phyloP scores from a whole-genome alignment of 163 green algal species.

The Chlamydomonas reinhardtii region DNA sequence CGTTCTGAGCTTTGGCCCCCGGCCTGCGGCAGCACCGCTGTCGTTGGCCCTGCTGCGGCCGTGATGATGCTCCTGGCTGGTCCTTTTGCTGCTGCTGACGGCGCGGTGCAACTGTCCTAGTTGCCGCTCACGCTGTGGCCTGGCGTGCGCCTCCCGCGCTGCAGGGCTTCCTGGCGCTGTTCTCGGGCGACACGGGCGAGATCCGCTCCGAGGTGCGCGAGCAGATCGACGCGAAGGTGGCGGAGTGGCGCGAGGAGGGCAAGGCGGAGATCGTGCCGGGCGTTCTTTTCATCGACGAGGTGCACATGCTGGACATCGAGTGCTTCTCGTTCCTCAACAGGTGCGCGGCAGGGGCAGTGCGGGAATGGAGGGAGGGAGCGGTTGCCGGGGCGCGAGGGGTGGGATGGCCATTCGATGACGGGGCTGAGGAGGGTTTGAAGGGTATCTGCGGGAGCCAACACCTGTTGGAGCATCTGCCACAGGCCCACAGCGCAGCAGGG shows the following conservation, averaged over 20 bases:
- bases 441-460: too few relatives aligned
- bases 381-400: too few relatives aligned
- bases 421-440: too few relatives aligned
- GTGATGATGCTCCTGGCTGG: too few relatives aligned
- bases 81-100: neutral
- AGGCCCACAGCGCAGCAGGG: too few relatives aligned
- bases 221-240: constrained; percentile 96
- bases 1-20: too few relatives aligned
- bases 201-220: constrained; percentile 98
- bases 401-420: too few relatives aligned
- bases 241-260: constrained; percentile 98
- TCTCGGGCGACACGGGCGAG: constrained; percentile 98
- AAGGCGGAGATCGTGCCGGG: constrained; percentile 99
- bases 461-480: too few relatives aligned
- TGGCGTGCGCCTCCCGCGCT: neutral
- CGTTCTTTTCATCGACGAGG: constrained; percentile 99
- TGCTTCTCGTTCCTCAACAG: constrained; percentile 99
- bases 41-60: too few relatives aligned
- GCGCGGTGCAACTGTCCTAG: neutral
- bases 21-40: too few relatives aligned
- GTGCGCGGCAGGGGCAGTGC: neutral
- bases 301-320: constrained; percentile 99
- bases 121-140: too few relatives aligned
- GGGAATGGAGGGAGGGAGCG: too few relatives aligned
- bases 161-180: constrained; percentile 98